Evolutionary conservation across 805 yeast species (phyloP), one percentile per base, ranked within the genome.

Genomic region (Lipomyces oligophaga): DNA sequence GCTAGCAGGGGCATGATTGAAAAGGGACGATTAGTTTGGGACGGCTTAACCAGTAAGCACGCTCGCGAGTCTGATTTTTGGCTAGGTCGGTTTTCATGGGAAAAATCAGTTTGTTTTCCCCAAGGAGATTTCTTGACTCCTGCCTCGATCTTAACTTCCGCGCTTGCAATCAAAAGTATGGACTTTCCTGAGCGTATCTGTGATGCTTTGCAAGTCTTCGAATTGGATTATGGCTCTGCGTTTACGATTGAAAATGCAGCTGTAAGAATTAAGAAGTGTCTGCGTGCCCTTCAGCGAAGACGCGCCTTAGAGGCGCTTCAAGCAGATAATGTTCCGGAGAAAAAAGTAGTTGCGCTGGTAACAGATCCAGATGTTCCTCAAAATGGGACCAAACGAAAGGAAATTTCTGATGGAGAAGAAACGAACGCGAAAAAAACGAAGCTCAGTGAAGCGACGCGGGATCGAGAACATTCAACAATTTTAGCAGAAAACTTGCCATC

Each of bases 101-200:
- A 72, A 49, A 36, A 33, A 26, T 21, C 19, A 3, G 25, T 49
- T 5, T 30, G 38, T 26, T 61, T 55, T 32, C 50, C 62, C 15
- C 48, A 62, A 36, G 67, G 66, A 3, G 60, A 62, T 13, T 26
- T 45, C 25, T 47, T 54, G 0, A 40, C 57, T 2, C 66, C 69
- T 1, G 43, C 58, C 0, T 54, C 43, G 1, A 41, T 73, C 0
- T 65, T 75, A 27, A 53, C 57, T 10, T 52, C 54, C 1, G 77
- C 76, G 0, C 46, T 69, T 3, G 45, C 51, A 10, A 39, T 55
- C 0, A 50, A 45, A 11, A 34, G 42, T 0, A 43, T 78, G 31
- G 83, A 78, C 53, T 66, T 73, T 72, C 80, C 81, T 1, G 79
- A 77, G 39, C 62, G 73, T 41, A 48, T 78, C 3, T 53, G 70